phyloP scores from a whole-genome alignment of 1,139 yeast species.

The Blastobotrys persicus region DNA sequence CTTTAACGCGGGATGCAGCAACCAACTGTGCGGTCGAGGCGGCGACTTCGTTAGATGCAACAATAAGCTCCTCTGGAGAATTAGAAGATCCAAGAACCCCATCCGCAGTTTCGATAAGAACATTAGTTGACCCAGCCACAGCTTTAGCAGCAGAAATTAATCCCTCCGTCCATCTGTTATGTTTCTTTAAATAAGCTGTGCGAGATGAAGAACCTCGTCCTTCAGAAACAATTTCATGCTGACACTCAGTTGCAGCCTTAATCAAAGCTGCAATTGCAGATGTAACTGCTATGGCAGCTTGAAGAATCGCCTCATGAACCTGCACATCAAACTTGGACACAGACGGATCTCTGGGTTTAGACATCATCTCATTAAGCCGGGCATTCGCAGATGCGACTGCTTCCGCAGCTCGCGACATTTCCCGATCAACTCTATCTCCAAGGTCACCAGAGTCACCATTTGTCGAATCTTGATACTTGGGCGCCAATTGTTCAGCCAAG shows the following conservation, averaged over 20 bases:
- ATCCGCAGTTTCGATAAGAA: slow-evolving; percentile 80
- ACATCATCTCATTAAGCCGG: slow-evolving; percentile 54
- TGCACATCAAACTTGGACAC: slow-evolving; percentile 61
- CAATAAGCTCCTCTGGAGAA: slow-evolving; percentile 80
- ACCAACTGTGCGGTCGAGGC: slow-evolving; percentile 92
- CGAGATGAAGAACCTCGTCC: slow-evolving; percentile 66
- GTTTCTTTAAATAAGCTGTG: slow-evolving; percentile 80
- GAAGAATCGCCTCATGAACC: slow-evolving; percentile 72
- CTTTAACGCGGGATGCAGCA: slow-evolving; percentile 88
- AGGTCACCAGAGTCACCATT: slow-evolving; percentile 58
- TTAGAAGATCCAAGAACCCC: slow-evolving; percentile 66
- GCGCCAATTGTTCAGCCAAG: slow-evolving; percentile 58
- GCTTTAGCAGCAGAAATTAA: slow-evolving; percentile 87
- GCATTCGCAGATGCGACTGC: slow-evolving; percentile 67
- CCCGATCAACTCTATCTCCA: slow-evolving; percentile 67
- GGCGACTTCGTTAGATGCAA: slow-evolving; percentile 88
- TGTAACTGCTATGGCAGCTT: slow-evolving; percentile 80
- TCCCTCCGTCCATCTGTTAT: slow-evolving; percentile 94
- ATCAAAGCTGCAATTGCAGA: slow-evolving; percentile 74
- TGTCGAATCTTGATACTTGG: slow-evolving; percentile 44
- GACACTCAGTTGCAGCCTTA: slow-evolving; percentile 76
- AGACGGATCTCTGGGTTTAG: slow-evolving; percentile 50
- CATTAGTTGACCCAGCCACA: slow-evolving; percentile 80
- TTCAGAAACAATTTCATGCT: slow-evolving; percentile 72
- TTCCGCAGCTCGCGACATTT: slow-evolving; percentile 68